Base-by-base conservation (phyloP, 2,329 filamentous ascomycete genomes). In the Fusarium agapanthi region DNA sequence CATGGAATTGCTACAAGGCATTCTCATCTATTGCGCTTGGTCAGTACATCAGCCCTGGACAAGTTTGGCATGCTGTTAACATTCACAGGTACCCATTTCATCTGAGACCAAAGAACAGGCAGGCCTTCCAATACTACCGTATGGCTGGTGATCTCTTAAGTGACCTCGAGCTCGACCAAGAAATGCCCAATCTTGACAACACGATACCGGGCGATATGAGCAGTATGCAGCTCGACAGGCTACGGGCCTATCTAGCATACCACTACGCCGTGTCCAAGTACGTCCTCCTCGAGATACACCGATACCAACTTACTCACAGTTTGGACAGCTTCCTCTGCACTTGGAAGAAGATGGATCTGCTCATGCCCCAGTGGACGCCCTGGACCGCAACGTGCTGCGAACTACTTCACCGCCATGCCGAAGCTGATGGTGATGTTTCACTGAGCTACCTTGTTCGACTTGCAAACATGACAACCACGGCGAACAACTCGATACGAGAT, bases 21-120 rank as follows among this genome's bases (percentile, higher is more conserved):
- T 90, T 26, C 79, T 90, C 32, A 83, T 90, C 11, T 90, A 90
- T 68, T 85, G 87, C 55, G 82, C 85, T 24, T 91, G 89, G 89
- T 90, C 78, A 72, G 81, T 64, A 32, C 7, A 28, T 15, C 10
- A 30, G 24, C 14, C 7, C 11, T 26, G 11, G 7, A 13, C n/a
- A 10, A 24, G 32, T 13, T 14, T 12, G 15, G 7, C 13, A n/a
- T 6, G n/a, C 43, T 7, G 6, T 35, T 69, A 37, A 40, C 18
- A 28, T 43, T 63, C 12, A 41, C 57, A 88, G 87, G 87, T 88
- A 88, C 55, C 87, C 87, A 1, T 88, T 87, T 41, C 87, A 89
- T 65, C 79, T 89, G 20, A 80, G 87, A 2, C 87, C 87, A 5
- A 87, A 83, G 65, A 87, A 84, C 68, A 86, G 80, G 67, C 86